phyloP scores from a whole-genome alignment of 225 moss, liverwort and hornwort species.

The Bryum argenteum region DNA sequence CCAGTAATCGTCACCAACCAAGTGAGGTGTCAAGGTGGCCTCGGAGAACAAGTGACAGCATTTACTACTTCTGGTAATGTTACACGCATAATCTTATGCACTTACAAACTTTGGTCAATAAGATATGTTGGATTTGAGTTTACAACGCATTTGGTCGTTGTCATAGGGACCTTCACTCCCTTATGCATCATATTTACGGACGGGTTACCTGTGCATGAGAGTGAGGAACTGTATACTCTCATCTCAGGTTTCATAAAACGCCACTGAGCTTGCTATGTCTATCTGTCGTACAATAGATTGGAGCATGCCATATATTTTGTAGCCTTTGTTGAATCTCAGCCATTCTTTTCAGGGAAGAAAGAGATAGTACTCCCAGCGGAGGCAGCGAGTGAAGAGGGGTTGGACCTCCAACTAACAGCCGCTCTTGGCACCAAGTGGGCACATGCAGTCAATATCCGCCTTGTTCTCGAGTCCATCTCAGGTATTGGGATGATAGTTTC shows the following conservation, averaged over 20 bases:
- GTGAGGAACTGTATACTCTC: slow-evolving; percentile 2
- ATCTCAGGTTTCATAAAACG: background rate
- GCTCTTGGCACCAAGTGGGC: slow-evolving; percentile 89
- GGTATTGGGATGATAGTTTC: slow-evolving; percentile 36
- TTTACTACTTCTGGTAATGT: slow-evolving; percentile 35
- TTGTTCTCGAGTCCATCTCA: slow-evolving; percentile 70
- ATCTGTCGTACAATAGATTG: background rate
- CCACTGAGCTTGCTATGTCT: slow-evolving; percentile 8
- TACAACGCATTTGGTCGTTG: background rate
- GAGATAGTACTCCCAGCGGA: slow-evolving; percentile 37
- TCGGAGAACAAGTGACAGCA: slow-evolving; percentile 39
- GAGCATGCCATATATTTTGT: background rate
- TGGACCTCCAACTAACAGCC: slow-evolving; percentile 77
- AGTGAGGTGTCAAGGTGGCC: slow-evolving; percentile 58
- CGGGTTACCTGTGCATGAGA: slow-evolving; percentile 1
- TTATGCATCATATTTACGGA: slow-evolving; percentile 3
- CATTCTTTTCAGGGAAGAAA: slow-evolving; percentile 41
- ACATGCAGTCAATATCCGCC: slow-evolving; percentile 80
- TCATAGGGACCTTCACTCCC: background rate
- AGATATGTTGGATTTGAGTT: background rate
- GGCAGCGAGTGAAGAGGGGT: slow-evolving; percentile 46
- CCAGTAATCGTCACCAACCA: slow-evolving; percentile 81
- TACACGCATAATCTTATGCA: background rate
- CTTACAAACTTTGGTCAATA: background rate
- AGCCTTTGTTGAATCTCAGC: background rate